Evolutionary conservation across 225 moss, liverwort and hornwort genomes (phyloP).

Genomic region (Rhytidiadelphus loreus): DNA sequence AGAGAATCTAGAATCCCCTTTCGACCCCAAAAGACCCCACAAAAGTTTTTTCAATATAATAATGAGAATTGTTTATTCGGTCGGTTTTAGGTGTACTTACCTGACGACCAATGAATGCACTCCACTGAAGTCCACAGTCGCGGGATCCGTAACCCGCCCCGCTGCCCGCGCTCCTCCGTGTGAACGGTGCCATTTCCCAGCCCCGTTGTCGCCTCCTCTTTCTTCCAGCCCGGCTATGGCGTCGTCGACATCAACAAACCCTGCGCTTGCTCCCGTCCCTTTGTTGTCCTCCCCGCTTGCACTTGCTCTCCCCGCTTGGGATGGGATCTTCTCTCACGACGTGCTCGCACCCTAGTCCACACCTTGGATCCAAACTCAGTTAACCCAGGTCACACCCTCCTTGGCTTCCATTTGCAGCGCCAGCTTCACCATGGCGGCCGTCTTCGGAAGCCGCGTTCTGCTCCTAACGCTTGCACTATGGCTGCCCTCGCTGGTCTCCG

Average conservation of each 20-base stretch:
- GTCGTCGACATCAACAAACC: background rate
- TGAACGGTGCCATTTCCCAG: background rate
- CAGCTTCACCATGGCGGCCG: conserved; percentile 11
- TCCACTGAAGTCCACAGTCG: background rate
- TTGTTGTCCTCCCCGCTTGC: background rate
- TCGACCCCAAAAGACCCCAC: too few species aligned
- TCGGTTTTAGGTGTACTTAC: background rate
- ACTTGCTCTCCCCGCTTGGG: background rate
- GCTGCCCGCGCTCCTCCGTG: background rate
- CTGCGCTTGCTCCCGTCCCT: background rate
- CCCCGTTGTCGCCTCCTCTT: background rate
- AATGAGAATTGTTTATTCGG: background rate
- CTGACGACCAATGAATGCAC: background rate
- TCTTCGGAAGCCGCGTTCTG: background rate
- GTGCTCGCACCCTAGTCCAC: background rate
- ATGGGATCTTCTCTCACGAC: background rate
- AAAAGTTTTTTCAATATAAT: background rate
- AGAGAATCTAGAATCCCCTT: background rate
- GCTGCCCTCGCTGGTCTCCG: conserved; percentile 13
- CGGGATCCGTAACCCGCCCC: background rate
- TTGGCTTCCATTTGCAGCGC: background rate
- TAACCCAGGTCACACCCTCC: background rate
- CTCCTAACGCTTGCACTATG: background rate
- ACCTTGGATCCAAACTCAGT: background rate
- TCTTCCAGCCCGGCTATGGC: background rate